phyloP scores from a whole-genome alignment of 2,329 filamentous ascomycete species.

The Lizonia empirigonia region DNA sequence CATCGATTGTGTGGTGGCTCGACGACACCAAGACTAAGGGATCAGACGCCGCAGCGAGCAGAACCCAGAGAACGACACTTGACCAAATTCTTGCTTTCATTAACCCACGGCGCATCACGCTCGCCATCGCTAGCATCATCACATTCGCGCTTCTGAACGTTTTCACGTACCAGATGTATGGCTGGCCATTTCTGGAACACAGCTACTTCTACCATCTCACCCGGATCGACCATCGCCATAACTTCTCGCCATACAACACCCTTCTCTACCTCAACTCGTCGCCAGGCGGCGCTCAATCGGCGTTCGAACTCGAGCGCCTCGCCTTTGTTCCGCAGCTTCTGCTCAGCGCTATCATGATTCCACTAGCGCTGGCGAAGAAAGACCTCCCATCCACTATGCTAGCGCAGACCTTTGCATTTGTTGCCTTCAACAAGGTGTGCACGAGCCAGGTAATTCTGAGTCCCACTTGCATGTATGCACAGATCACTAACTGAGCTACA shows the following conservation, averaged over 20 bases:
- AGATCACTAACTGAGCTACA: conserved; percentile 45
- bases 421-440: conserved; percentile 98
- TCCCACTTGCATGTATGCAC: not conserved
- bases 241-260: conserved; percentile 96
- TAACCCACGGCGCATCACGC: conserved; percentile 55
- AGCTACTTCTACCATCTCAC: conserved; percentile 93
- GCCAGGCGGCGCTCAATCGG: conserved; percentile 26
- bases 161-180: conserved; percentile 78
- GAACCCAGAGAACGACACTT: conserved; percentile 27
- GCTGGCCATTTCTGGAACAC: conserved; percentile 79
- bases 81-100: conserved; percentile 31
- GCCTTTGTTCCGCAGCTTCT: conserved; percentile 89
- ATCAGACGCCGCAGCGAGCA: conserved; percentile 5
- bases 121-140: conserved; percentile 68
- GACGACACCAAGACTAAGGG: conserved; percentile 56
- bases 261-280: conserved; percentile 86
- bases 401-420: conserved; percentile 95
- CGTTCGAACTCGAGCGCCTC: conserved; percentile 70
- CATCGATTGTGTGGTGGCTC: conserved; percentile 81
- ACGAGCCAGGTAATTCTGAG: conserved; percentile 79
- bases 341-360: conserved; percentile 77
- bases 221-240: conserved; percentile 94
- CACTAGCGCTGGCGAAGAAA: conserved; percentile 76
- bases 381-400: conserved; percentile 85
- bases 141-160: conserved; percentile 77